Evolutionary conservation across 2,329 filamentous ascomycete species (phyloP).

Genomic region (Alternaria brassicicola): DNA sequence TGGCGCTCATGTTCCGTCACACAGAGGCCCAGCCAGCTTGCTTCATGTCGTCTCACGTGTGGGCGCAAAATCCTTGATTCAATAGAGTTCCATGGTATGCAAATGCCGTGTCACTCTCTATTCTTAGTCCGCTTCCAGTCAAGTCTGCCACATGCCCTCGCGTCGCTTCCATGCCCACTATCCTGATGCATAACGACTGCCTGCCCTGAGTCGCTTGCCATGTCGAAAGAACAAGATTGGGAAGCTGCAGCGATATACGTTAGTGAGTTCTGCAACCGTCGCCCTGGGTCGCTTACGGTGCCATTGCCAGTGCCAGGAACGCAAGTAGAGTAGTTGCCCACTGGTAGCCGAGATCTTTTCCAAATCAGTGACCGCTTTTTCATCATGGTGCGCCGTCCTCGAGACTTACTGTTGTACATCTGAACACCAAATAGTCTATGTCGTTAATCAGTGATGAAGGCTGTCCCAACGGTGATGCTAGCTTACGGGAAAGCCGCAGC

Average conservation of each 20-base stretch:
- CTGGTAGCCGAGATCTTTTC: slow-evolving; percentile 55
- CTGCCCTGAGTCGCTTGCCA: slow-evolving; percentile 56
- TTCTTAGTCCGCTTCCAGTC: slow-evolving; percentile 34
- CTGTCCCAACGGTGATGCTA: slow-evolving; percentile 2
- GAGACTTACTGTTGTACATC: slow-evolving; percentile 58
- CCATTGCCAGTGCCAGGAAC: slow-evolving; percentile 58
- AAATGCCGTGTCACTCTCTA: slow-evolving; percentile 46
- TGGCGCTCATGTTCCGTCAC: slow-evolving; percentile 40
- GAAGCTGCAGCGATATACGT: slow-evolving; percentile 45
- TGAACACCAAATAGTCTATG: slow-evolving; percentile 53
- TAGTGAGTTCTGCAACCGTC: slow-evolving; percentile 40
- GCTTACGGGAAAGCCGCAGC: slow-evolving; percentile 54
- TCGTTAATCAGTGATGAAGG: slow-evolving; percentile 7
- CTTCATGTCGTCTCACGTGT: slow-evolving; percentile 47
- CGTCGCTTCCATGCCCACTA: slow-evolving; percentile 22
- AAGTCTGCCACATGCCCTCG: slow-evolving; percentile 18
- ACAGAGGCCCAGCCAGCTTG: slow-evolving; percentile 39
- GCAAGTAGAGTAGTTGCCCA: slow-evolving; percentile 57
- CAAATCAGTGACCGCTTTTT: slow-evolving; percentile 55
- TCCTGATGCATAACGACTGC: slow-evolving; percentile 55
- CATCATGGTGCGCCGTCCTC: slow-evolving; percentile 26
- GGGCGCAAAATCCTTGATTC: slow-evolving; percentile 36
- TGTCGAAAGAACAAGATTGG: slow-evolving; percentile 57
- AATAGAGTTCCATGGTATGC: slow-evolving; percentile 43
- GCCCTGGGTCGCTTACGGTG: slow-evolving; percentile 48